Conservation (phyloP, 208 protist genomes). For the Crithidia mellificae region DNA sequence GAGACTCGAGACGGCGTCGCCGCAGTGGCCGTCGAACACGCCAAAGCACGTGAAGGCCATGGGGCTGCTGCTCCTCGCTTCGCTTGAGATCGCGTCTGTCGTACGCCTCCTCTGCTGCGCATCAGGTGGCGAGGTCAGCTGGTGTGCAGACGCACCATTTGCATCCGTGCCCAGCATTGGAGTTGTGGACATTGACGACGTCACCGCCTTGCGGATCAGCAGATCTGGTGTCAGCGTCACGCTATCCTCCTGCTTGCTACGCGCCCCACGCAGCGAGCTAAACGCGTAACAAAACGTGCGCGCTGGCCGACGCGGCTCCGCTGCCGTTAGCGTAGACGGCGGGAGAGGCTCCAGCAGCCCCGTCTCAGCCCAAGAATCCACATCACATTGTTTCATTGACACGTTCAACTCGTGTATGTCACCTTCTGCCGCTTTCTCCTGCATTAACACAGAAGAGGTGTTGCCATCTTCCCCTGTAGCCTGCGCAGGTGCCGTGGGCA, state of each 20-base stretch:
- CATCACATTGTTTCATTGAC: no score
- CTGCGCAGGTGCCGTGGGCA: no score
- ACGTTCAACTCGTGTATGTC: no score
- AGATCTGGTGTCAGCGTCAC: constrained; percentile 29
- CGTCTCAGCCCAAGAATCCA: neutral
- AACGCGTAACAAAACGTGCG: constrained; percentile 23
- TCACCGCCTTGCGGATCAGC: neutral
- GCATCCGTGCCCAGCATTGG: no score
- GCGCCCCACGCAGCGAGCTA: constrained; percentile 34
- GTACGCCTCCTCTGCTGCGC: neutral
- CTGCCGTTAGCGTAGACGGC: neutral
- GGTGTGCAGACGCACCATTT: no score
- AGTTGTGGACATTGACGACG: neutral
- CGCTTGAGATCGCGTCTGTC: no score
- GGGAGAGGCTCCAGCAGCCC: neutral
- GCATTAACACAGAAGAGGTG: no score
- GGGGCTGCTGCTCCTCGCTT: neutral
- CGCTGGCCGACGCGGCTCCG: neutral
- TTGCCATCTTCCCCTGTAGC: no score
- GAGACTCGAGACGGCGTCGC: constrained; percentile 44
- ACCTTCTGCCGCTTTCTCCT: no score
- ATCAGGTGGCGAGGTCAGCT: no score
- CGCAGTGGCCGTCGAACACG: constrained; percentile 83
- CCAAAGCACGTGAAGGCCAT: constrained; percentile 45
- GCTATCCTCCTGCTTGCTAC: constrained; percentile 46